These are phyloP conservation scores for Colletotrichum noveboracense DNA, from an alignment of 2,329 filamentous ascomycete species.

Conservation along the genomic window DNA sequence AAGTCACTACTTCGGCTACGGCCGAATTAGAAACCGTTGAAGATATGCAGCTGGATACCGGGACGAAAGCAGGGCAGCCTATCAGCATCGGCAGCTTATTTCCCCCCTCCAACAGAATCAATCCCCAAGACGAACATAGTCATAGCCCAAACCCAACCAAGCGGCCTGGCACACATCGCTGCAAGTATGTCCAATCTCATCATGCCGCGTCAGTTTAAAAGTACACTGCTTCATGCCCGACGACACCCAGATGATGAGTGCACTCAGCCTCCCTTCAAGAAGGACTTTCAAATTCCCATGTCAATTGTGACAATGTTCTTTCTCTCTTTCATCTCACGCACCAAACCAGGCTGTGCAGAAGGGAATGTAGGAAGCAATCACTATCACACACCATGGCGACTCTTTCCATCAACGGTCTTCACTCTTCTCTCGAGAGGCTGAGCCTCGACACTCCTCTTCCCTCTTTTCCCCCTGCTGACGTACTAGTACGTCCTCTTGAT, in stretches of 20 bases:
- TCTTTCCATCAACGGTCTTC: conserved; percentile 62
- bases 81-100: background rate
- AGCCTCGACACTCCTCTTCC: conserved; percentile 42
- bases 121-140: rapidly evolving
- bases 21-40: background rate
- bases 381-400: conserved; percentile 46
- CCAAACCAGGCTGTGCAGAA: background rate
- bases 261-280: background rate
- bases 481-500: conserved; percentile 31
- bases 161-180: rapidly evolving
- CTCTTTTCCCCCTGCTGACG: conserved; percentile 23
- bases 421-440: conserved; percentile 65
- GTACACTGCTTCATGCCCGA: background rate
- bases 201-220: background rate
- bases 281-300: background rate
- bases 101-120: background rate
- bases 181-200: background rate
- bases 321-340: background rate
- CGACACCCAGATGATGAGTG: background rate
- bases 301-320: background rate
- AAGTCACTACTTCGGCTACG: background rate
- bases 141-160: background rate
- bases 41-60: rapidly evolving
- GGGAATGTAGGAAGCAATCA: background rate
- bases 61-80: background rate